Evolutionary conservation across 164 flowering plant species (phyloP).

Genomic region (Annona cherimola): DNA sequence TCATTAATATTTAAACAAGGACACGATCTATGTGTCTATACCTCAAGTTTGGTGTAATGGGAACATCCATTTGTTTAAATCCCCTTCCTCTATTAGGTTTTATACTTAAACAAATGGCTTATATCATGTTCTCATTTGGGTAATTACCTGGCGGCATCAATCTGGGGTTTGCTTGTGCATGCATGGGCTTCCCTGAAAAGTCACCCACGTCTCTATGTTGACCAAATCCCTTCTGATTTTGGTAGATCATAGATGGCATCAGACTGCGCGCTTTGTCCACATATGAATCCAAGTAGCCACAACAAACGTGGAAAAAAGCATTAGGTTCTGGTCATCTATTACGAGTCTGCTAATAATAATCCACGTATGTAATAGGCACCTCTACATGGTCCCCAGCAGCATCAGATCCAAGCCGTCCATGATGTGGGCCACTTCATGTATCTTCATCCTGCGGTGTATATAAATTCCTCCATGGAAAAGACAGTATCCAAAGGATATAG

Average conservation of each 20-base stretch:
- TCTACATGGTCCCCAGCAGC: not conserved
- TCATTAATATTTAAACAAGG: constrained; percentile 21
- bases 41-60: constrained; percentile 10
- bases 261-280: not conserved
- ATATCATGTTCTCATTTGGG: constrained; percentile 8
- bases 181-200: constrained; percentile 10
- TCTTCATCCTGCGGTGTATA: not conserved
- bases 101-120: constrained; percentile 1
- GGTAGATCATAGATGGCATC: not conserved
- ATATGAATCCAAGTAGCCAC: not conserved
- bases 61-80: constrained; percentile 9
- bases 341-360: not conserved
- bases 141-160: constrained; percentile 11
- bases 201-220: constrained; percentile 9
- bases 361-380: not conserved
- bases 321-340: not conserved
- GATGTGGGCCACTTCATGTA: not conserved
- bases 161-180: constrained; percentile 9
- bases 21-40: not conserved
- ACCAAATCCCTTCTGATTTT: constrained; percentile 4
- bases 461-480: not conserved
- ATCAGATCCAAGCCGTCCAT: not conserved
- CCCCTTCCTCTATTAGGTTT: not conserved
- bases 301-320: constrained; percentile 4
- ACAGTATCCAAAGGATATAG: not conserved